Evolutionary conservation across 148 eudicot species (phyloP), one percentile per base, ranked within the genome.

Genomic region (Chenopodium formosanum): DNA sequence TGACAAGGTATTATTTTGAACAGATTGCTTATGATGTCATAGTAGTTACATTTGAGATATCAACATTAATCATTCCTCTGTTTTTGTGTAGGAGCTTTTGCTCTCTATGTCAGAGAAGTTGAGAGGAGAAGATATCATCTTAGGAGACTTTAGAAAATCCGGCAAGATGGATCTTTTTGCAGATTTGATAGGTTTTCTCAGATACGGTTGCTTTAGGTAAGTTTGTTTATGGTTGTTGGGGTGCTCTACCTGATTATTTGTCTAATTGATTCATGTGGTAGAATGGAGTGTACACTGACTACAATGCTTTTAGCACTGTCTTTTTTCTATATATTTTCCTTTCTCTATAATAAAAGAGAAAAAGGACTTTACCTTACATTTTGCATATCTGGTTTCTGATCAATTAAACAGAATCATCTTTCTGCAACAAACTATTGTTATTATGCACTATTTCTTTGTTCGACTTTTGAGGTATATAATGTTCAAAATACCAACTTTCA

Each of bases 151-250:
- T 25, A 87, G 79, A 74, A 93, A 86, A 80, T 89, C 89, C 32
- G 94, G 98, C 78, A 95, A 95, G 89, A 90, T 89, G 83, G 90
- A 89, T 64, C 90, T 96, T 44, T 96, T 90, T 89, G 89, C 97
- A 40, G 98, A 94, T 80, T 85, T 96, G 84, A 84, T 91, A 63
- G 89, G 85, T 82, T 88, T 86, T 85, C 91, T 96, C 76, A 85
- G 85, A 88, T 91, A 84, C 83, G 95, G 91, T 84, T 89, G 79
- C 79, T 84, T 82, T 83, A 91, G 94, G 99, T 96, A 94, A 79
- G 73, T 63, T 79, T 77, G 66, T 37, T 44, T 27, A 71, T 65
- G 17, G 53, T 10, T 69, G 70, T 69, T 65, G 56, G 20, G 48
- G 56, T 56, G 67, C 37, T 23, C 25, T 27, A 19, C 14, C 48